Base-by-base conservation (phyloP, 179 eudicot genomes). In the Carnegiea gigantea region DNA sequence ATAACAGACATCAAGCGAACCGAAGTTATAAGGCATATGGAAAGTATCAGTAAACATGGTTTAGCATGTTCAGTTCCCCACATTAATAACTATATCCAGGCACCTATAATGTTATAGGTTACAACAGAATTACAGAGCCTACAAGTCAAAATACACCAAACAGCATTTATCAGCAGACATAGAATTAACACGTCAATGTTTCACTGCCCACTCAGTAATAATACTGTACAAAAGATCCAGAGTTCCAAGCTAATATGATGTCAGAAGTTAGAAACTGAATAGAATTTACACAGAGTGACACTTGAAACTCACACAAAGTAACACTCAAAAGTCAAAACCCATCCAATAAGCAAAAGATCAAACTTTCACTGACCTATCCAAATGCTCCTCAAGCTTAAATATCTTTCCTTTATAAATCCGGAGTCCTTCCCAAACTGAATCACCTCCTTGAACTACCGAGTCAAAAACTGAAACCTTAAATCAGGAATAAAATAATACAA, bases 361-460 rank as follows among this genome's bases (percentile, higher is more conserved):
- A 38, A 67, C 43, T 57, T 77, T 80, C 26, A 88, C 88, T 85
- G 73, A 91, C 99, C 99, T 92, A 86, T 93, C 95, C 84, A 96
- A 82, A 88, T 96, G 99, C 85, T 94, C 99, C 85, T 96, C 97
- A 73, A 96, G 94, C 91, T 94, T 96, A 81, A 96, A 96, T 77
- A 94, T 75, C 85, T 89, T 96, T 54, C 99, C 98, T 51, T 88
- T 70, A 82, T 96, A 96, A 60, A 96, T 78, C 6, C 99, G 91
- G 76, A 94, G 97, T n/a, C 99, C 99, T 87, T 96, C 99, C 99
- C 99, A 94, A 68, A 91, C 99, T 70, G 91, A 93, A 88, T 96
- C 99, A 79, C 99, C 99, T 76, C 99, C 99, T 96, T 96, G 99
- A 79, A 96, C 99, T 76, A 96, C 91, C 18, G 99, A 96, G 91